A percentile compares a stretch with the other conserved stretches of the same genome.
phyloP scores from a whole-genome alignment of 176 grass and related monocot species.

The Oropetium thomaeum region DNA sequence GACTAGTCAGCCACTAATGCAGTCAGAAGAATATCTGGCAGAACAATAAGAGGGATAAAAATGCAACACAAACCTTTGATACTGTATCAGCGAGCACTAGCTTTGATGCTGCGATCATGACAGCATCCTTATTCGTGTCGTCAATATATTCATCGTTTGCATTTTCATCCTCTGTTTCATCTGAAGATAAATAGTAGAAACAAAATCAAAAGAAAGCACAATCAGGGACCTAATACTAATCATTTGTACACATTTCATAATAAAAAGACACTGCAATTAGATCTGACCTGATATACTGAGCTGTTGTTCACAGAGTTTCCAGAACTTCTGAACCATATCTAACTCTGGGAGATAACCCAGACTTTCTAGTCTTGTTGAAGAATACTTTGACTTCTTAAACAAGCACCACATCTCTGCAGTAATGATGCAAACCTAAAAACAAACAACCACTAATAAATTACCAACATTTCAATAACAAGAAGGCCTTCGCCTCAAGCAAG shows the following conservation, averaged over 20 bases:
- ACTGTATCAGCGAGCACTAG: conserved; percentile 78
- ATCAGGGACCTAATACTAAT: neutral
- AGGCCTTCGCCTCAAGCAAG: neutral
- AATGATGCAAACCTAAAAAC: conserved; percentile 75
- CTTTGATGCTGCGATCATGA: conserved; percentile 93
- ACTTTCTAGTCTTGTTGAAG: conserved; percentile 72
- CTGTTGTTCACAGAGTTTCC: conserved; percentile 85
- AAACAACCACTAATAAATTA: conserved; percentile 22
- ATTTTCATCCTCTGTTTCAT: conserved; percentile 99
- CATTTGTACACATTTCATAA: neutral
- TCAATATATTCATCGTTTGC: conserved; percentile 97
- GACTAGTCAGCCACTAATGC: conserved; percentile 2
- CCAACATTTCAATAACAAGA: neutral
- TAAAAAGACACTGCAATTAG: neutral
- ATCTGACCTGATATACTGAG: conserved; percentile 97
- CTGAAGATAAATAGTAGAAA: conserved; percentile 47
- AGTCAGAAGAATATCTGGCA: conserved; percentile 20
- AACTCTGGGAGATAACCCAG: conserved; percentile 75
- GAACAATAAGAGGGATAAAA: conserved; percentile 22
- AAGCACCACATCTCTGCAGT: conserved; percentile 93
- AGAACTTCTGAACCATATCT: conserved; percentile 80
- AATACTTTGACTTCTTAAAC: conserved; percentile 88
- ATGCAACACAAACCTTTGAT: conserved; percentile 62
- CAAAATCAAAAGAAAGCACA: conserved; percentile 14
- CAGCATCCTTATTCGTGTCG: conserved; percentile 84